phyloP scores from a whole-genome alignment of 169 alveolate genomes.

The Neospora caninum region DNA sequence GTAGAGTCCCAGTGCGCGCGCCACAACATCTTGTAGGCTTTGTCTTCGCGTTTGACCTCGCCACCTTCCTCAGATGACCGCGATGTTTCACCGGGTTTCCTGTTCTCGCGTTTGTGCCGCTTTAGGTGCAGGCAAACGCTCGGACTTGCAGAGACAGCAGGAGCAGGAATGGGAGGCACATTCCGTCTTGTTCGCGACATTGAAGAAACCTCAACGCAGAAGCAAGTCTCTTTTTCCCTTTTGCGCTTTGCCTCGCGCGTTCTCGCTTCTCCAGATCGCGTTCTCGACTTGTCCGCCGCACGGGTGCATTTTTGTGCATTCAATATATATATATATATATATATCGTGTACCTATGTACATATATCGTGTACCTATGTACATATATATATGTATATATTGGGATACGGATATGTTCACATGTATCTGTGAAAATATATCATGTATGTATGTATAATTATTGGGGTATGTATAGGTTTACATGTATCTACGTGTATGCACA shows the following conservation, averaged over 20 bases:
- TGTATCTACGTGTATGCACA: background rate
- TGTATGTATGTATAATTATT: background rate
- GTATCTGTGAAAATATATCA: no score
- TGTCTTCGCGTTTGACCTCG: no score
- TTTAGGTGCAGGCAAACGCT: background rate
- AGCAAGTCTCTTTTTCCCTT: background rate
- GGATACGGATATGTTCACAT: background rate
- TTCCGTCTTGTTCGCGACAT: conserved; percentile 4
- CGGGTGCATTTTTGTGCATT: background rate
- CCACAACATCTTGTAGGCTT: no score
- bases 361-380: background rate
- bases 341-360: background rate
- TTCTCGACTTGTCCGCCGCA: background rate
- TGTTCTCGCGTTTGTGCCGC: background rate
- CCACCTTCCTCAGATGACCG: no score
- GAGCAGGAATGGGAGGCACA: background rate
- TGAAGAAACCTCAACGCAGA: conserved; percentile 5
- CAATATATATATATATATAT: background rate
- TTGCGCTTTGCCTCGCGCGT: background rate
- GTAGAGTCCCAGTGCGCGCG: no score
- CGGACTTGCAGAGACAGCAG: background rate
- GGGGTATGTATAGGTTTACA: background rate
- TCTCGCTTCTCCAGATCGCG: background rate
- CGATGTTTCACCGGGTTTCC: no score
- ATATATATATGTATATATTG: background rate